Base-by-base conservation (phyloP, 2,329 filamentous ascomycete species). In the Ceratocystis harringtonii region DNA sequence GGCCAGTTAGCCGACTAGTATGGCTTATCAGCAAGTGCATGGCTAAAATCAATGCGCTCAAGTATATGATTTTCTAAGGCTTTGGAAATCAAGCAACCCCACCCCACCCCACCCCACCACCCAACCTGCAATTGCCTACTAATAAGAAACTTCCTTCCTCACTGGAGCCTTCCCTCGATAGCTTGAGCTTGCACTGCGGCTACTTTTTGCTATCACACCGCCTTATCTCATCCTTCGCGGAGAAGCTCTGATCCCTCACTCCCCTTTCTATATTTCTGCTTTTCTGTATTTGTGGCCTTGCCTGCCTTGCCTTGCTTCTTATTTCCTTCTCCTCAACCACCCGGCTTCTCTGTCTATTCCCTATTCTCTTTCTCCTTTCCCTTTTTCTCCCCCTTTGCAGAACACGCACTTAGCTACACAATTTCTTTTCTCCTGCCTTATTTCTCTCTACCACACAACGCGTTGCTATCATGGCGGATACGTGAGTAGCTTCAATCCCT, bases 401-500 rank as follows among this genome's bases (percentile, higher is more conserved):
- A 10, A 36, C 32, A 36, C 32, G 32, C 10, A 36, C 32, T 36
- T 12, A 36, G 8, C 10, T 36, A 2, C 3, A 3, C 32, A 12
- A 10, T 1, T 36, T 12, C 10, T 12, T 36, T 12, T 36, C 10
- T 36, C 32, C 32, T 36, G 2, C 32, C 32, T 57, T 28, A 5
- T 30, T 57, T 57, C 52, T 57, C 22, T 30, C 52, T 57, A 58
- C 61, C 65, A 67, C 70, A 62, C 68, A 65, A 28, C 32, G 19
- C 36, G 67, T 65, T 65, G 65, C 68, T 68, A 72, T 68, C 69
- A 72, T 72, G 71, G 70, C 71, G 68, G 71, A 72, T 66, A 68
- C 68, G 71, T 72, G 70, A 68, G 68, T 68, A 57, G 22, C 52
- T 36, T 28, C 52, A 36, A 25, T 55, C 41, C 52, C 30, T 50